Evolutionary conservation across 23 red algal genomes (phyloP), one percentile per base, ranked within the genome.

Genomic region (Gracilariopsis chorda): DNA sequence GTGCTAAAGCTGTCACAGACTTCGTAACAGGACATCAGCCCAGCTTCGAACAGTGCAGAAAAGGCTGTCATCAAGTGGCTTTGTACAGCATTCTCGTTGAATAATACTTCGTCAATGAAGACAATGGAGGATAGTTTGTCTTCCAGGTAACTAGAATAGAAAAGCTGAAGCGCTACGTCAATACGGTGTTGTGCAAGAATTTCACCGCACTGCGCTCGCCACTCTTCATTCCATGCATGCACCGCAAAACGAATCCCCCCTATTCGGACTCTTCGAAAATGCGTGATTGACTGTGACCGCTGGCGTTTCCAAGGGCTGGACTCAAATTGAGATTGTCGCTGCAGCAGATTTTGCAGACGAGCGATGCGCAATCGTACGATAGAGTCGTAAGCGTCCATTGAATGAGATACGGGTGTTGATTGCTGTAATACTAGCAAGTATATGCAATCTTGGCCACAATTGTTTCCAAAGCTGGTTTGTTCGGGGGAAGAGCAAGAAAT

Each of bases 81-180:
- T 19, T 29, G 12, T 8, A 59, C 48, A 4, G 55, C 17, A 21
- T 42, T 17, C 8, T 55, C 52, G 32, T 42, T 6, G 72, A 89
- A 56, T 4, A 89, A 58, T 17, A 46, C 20, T 53, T 89, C 85
- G 20, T 48, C 33, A 13, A 89, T 23, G 36, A 77, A 78, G n/a
- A 89, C 47, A 8, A 89, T 89, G 2, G 85, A 67, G 6, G 85
- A 64, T 23, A 89, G 69, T 42, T 78, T 58, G 34, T 89, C 85
- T 34, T 89, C 85, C 32, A 89, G 69, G 44, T 32, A 76, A 36
- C 30, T 20, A 12, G 61, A 57, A 28, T 73, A 69, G 44, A 89
- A 70, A 12, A 89, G 70, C 44, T 63, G 39, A 21, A 77, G 51
- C 45, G 85, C 72, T 14, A 89, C 69, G 16, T 24, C 13, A 4